A percentile compares a stretch with the other conserved stretches of the same genome.
phyloP scores from a whole-genome alignment of 208 protist species.

The Wallacemonas sp. region DNA sequence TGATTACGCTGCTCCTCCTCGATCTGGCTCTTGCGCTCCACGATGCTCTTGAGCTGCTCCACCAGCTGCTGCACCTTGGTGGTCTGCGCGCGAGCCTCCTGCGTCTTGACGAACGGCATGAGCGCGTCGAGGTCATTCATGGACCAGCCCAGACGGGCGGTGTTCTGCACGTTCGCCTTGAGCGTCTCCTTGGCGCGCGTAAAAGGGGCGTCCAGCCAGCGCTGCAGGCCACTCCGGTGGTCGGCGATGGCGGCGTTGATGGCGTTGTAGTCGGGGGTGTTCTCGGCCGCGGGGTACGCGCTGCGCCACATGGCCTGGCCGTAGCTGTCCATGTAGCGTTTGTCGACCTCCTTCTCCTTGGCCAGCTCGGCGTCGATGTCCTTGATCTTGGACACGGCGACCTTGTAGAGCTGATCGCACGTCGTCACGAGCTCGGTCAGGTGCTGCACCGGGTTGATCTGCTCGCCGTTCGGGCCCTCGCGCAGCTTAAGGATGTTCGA shows the following conservation, averaged over 20 bases:
- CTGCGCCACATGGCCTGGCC: conserved; percentile 81
- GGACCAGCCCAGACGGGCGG: conserved; percentile 72
- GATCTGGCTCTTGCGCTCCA: conserved; percentile 33
- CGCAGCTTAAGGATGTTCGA: conserved; percentile 59
- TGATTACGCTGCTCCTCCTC: conserved; percentile 38
- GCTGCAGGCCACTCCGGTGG: conserved; percentile 50
- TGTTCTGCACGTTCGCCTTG: conserved; percentile 49
- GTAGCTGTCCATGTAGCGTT: conserved; percentile 52
- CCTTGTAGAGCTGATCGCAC: conserved; percentile 58
- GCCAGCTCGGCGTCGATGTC: conserved; percentile 57
- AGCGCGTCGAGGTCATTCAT: conserved; percentile 77
- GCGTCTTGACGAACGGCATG: conserved; percentile 79
- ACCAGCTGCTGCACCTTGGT: conserved; percentile 53
- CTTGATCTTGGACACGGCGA: conserved; percentile 45
- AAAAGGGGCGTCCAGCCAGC: conserved; percentile 54
- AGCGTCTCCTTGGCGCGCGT: conserved; percentile 42
- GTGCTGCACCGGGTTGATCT: conserved; percentile 36
- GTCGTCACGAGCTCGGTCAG: conserved; percentile 54
- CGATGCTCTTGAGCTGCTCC: conserved; percentile 53
- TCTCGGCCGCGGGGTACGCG: conserved; percentile 35
- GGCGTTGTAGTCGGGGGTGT: conserved; percentile 56
- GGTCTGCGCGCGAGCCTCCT: conserved; percentile 61
- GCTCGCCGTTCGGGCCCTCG: conserved; percentile 30
- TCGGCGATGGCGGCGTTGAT: conserved; percentile 52
- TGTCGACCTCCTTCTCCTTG: conserved; percentile 54